Base-by-base conservation (phyloP, 2,329 filamentous ascomycete genomes). In the Monosporascus cannonballus region DNA sequence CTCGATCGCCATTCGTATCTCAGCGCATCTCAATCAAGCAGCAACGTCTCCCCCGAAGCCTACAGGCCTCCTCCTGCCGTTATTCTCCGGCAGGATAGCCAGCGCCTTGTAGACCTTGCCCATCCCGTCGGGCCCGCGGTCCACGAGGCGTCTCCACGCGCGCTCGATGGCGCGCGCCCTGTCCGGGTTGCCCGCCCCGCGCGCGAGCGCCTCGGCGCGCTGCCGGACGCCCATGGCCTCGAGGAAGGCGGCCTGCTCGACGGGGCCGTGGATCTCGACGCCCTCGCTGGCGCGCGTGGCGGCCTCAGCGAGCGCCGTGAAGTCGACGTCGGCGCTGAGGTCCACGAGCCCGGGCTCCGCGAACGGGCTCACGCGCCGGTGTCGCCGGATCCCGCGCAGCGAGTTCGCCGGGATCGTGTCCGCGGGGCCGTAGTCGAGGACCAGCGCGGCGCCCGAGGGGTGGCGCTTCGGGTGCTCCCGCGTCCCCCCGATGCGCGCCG, bases 61-160 rank as follows among this genome's bases (percentile, higher is more conserved):
- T 51, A 96, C 91, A 2, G 93, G 93, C 54, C 86, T 79, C 62
- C 91, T 83, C 55, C 75, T 78, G 2, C 87, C 86, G 37, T 78
- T 80, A 58, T 88, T 89, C 69, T 92, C 87, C 0, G 94, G 94
- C 63, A 97, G 67, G 62, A 99, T 90, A 14, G 92, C 89, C 78
- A 99, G 79, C 24, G 84, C 92, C 73, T 97, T 96, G 69, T 99
- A 99, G 22, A 96, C 75, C 73, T 86, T 92, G 0, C 94, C 94
- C 94, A 99, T 99, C 0, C 91, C 93, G 49, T 83, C 84, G 1
- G 85, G 87, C 0, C 89, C 86, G 42, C 84, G 78, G 68, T 96
- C 92, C n/a, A 96, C 83, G 49, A 99, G 73, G 56, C 94, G 78
- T 72, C 83, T 86, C 83, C 90, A 95, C 0, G 87, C 86, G 56